These are phyloP conservation scores for Zalaria sp. DNA, from an alignment of 2,329 filamentous ascomycete genomes.

Conservation along the genomic window DNA sequence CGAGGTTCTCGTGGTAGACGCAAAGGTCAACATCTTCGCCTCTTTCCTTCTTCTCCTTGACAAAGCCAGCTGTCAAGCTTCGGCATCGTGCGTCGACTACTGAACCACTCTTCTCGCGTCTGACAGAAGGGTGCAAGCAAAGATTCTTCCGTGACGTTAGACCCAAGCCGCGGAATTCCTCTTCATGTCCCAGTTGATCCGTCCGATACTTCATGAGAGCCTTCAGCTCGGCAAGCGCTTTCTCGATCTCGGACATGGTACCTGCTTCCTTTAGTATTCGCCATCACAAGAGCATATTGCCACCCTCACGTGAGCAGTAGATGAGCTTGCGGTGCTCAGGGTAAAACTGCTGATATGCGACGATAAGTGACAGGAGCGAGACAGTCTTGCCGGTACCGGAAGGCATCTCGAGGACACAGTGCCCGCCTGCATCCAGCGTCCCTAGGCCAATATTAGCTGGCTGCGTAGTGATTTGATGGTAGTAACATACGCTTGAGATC, in stretches of 20 bases:
- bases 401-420: constrained; percentile 97
- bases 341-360: constrained; percentile 90
- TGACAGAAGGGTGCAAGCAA: constrained; percentile 90
- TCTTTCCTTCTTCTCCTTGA: constrained; percentile 92
- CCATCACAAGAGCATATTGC: background rate
- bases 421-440: constrained; percentile 85
- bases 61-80: constrained; percentile 88
- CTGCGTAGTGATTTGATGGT: background rate
- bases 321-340: constrained; percentile 92
- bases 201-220: constrained; percentile 89
- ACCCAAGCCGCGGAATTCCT: constrained; percentile 86
- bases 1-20: constrained; percentile 95
- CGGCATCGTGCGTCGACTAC: constrained; percentile 93
- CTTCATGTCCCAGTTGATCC: constrained; percentile 74
- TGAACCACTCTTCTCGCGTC: constrained; percentile 85
- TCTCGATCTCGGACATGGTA: constrained; percentile 99
- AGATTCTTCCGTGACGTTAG: constrained; percentile 94
- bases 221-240: constrained; percentile 83
- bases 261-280: constrained; percentile 25
- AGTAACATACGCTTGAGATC: constrained; percentile 51
- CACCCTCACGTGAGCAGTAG: constrained; percentile 70
- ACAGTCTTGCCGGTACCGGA: constrained; percentile 97
- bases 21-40: constrained; percentile 91
- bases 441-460: constrained; percentile 15
- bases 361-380: constrained; percentile 83